Base-by-base conservation (phyloP, 1,139 yeast genomes). In the Lodderomyces parapsilosis region DNA sequence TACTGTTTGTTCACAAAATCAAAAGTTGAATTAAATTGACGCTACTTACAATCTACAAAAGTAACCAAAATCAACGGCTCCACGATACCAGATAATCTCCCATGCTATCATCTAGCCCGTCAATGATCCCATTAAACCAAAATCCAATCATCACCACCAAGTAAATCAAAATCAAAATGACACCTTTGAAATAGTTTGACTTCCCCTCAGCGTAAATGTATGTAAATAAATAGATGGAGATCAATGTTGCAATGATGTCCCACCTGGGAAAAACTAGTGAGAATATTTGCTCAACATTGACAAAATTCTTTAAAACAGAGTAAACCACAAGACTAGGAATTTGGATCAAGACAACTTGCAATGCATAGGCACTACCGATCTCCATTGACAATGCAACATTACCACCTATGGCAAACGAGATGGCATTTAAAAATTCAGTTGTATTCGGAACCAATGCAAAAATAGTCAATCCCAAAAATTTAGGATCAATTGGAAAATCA, bases 381-480 rank as follows among this genome's bases (percentile, higher is more conserved):
- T 93, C 99, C 96, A 93, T 88, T 1, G 94, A 86, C 40, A 93
- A 72, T 0, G 99, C 96, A 46, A 94, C 96, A 53, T 93, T 93
- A 2, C 99, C 99, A 52, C 94, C 82, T 56, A 89, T 81, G 0
- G 99, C 99, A 70, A 93, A 93, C 11, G 97, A 90, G 48, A 93
- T 91, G 56, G 99, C 99, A 64, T 93, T 94, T 50, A 94, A 76
- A 58, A 93, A 94, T 65, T 93, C 99, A 0, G 99, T 93, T 4
- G 98, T 90, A 59, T 91, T 93, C 10, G 99, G 99, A 27, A 94
- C 97, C 43, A 94, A 71, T 0, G 99, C 98, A 69, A 94, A 93
- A 1, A 93, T 86, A 0, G 98, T 91, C 50, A 93, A 76, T 6
- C 99, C 99, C 40, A 94, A 73, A 59, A 93, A 84, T 61, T 93